Conservation (phyloP, 148 eudicot genomes). For the Agrostemma githago region DNA sequence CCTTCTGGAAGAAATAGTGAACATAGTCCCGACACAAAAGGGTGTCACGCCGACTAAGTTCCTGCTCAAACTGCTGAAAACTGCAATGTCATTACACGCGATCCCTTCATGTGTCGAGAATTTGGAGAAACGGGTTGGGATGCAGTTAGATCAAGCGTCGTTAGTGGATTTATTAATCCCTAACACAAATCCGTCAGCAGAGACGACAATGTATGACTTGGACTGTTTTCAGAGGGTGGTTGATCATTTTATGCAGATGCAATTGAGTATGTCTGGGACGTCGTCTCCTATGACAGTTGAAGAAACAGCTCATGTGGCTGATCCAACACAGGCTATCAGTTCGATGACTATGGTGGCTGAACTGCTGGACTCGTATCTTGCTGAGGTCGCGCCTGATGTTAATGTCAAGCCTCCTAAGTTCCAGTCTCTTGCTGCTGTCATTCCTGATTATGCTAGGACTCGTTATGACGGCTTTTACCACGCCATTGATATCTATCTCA, state of each 20-base stretch:
- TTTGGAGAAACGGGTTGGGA: constrained; percentile 55
- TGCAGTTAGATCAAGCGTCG: constrained; percentile 55
- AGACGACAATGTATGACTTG: constrained; percentile 60
- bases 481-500: constrained; percentile 68
- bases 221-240: constrained; percentile 72
- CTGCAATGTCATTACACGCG: constrained; percentile 56
- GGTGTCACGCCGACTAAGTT: constrained; percentile 54
- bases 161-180: constrained; percentile 60
- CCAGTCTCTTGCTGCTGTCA: constrained; percentile 53
- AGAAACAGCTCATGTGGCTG: constrained; percentile 32
- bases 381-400: constrained; percentile 72
- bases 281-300: constrained; percentile 47
- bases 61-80: constrained; percentile 42
- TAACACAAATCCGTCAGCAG: constrained; percentile 43
- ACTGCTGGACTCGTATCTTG: constrained; percentile 64
- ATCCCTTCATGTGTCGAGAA: constrained; percentile 47
- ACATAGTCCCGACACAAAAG: constrained; percentile 48
- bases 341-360: constrained; percentile 60
- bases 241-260: constrained; percentile 50
- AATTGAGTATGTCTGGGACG: constrained; percentile 30
- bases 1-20: constrained; percentile 62
- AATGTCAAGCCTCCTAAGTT: constrained; percentile 58
- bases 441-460: constrained; percentile 72
- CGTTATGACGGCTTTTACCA: constrained; percentile 67
- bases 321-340: constrained; percentile 38